These are phyloP conservation scores for Lablab purpureus DNA, from an alignment of 306 rosid genomes.

Conservation along the genomic window DNA sequence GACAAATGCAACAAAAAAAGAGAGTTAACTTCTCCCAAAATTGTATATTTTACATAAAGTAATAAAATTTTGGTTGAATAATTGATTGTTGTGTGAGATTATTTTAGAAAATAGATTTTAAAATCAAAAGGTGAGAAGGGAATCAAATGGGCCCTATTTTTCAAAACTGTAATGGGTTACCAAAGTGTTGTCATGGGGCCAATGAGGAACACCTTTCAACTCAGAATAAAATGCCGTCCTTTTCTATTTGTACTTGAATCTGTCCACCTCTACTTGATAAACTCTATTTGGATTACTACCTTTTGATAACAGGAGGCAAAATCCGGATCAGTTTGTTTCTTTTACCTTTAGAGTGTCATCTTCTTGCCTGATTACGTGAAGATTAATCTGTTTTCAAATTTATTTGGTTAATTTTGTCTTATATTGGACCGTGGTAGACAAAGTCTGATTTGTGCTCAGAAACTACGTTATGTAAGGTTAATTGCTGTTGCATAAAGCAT, in stretches of 20 bases:
- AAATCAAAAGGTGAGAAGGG: not conserved
- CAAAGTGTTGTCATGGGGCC: conserved; percentile 4
- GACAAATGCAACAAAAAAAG: not conserved
- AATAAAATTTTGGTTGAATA: not conserved
- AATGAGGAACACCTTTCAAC: too few relatives aligned
- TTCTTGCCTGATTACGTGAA: not conserved
- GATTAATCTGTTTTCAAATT: conserved; percentile 7
- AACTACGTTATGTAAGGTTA: conserved; percentile 4
- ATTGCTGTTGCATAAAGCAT: not conserved
- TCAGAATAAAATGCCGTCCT: not conserved
- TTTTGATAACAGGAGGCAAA: not conserved
- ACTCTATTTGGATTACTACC: not conserved
- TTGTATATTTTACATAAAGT: not conserved
- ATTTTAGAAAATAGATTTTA: not conserved
- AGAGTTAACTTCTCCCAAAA: not conserved
- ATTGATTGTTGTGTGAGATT: not conserved
- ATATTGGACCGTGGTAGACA: not conserved
- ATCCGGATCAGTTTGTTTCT: not conserved
- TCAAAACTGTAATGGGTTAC: conserved; percentile 13
- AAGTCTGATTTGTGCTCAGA: not conserved
- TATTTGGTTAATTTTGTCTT: conserved; percentile 25
- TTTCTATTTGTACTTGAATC: not conserved
- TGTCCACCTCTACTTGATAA: conserved; percentile 3
- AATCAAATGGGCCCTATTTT: not conserved
- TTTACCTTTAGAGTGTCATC: conserved; percentile 1